Evolutionary conservation across 2,329 filamentous ascomycete genomes (phyloP).

Genomic region (Hypoxylon sp.): DNA sequence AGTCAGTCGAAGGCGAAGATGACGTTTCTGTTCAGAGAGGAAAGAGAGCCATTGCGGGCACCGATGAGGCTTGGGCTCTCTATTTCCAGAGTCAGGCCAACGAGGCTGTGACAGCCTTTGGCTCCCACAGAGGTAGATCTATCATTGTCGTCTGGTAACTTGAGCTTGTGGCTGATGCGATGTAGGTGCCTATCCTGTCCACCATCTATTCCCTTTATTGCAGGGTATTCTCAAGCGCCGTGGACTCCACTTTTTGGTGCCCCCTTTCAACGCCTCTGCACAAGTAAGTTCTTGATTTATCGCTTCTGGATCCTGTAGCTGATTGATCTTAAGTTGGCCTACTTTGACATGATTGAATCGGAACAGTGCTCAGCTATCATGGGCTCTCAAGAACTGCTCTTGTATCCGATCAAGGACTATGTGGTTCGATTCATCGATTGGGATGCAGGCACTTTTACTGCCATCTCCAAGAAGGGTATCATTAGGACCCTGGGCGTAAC

Average conservation of each 20-base stretch:
- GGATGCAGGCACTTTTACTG: slow-evolving; percentile 73
- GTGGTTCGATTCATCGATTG: slow-evolving; percentile 78
- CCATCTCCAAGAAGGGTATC: slow-evolving; percentile 75
- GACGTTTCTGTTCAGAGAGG: slow-evolving; percentile 75
- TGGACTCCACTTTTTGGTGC: slow-evolving; percentile 80
- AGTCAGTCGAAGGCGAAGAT: slow-evolving; percentile 82
- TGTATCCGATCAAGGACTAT: slow-evolving; percentile 85
- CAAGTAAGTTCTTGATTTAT: slow-evolving; percentile 70
- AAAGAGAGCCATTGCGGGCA: slow-evolving; percentile 75
- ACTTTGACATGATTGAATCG: slow-evolving; percentile 77
- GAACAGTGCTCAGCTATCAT: slow-evolving; percentile 82
- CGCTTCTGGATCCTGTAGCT: slow-evolving; percentile 46
- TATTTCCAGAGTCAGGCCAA: slow-evolving; percentile 86
- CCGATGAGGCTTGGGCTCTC: slow-evolving; percentile 85
- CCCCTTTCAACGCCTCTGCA: slow-evolving; percentile 88
- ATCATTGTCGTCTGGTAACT: neutral
- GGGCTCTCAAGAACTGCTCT: slow-evolving; percentile 85
- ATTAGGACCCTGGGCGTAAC: slow-evolving; percentile 75
- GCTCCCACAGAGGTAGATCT: slow-evolving; percentile 76
- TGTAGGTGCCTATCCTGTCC: slow-evolving; percentile 76
- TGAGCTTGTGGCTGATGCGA: slow-evolving; percentile 29
- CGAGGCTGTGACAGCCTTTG: slow-evolving; percentile 88
- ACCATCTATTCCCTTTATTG: slow-evolving; percentile 81
- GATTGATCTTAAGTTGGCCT: slow-evolving; percentile 73
- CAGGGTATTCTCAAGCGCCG: slow-evolving; percentile 79